A percentile compares a stretch with the other conserved stretches of the same genome.
Conservation (phyloP, 208 protist genomes). For the Leishmania turanica region DNA sequence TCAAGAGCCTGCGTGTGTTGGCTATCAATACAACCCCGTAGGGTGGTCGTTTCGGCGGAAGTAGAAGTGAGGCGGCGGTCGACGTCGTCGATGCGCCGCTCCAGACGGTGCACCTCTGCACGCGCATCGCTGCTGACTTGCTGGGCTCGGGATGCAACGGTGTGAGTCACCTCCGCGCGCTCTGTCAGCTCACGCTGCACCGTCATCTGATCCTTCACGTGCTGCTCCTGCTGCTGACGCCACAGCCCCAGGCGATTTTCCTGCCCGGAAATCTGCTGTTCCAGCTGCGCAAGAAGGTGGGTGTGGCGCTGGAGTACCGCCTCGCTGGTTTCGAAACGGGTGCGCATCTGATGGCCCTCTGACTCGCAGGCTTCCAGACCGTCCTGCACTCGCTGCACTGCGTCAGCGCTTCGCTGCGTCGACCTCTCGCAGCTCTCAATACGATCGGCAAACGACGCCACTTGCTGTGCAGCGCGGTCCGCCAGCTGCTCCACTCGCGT, state of each 20-base stretch:
- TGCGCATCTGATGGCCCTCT: conserved; percentile 11
- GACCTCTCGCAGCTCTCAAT: conserved; percentile 41
- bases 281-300: conserved; percentile 30
- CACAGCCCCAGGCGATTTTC: conserved; percentile 40
- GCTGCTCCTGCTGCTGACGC: conserved; percentile 52
- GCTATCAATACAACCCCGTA: conserved; percentile 24
- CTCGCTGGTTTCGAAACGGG: conserved; percentile 8
- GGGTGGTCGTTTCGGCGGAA: conserved; percentile 13
- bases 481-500: conserved; percentile 49
- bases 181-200: conserved; percentile 46
- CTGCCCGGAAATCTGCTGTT: conserved; percentile 43
- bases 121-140: conserved; percentile 52
- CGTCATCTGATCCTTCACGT: conserved; percentile 49
- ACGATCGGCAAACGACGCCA: conserved; percentile 32
- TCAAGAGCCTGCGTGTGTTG: conserved; percentile 43
- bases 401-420: conserved; percentile 11
- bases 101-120: conserved; percentile 66
- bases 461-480: conserved; percentile 34
- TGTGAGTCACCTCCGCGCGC: conserved; percentile 55
- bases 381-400: conserved; percentile 32
- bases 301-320: conserved; percentile 20
- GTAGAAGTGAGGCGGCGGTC: conserved; percentile 11
- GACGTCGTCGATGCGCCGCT: conserved; percentile 54
- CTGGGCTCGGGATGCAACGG: conserved; percentile 48
- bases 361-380: conserved; percentile 26